phyloP scores from a whole-genome alignment of 352 stramenopile species.

The Phytophthora nicotianae region DNA sequence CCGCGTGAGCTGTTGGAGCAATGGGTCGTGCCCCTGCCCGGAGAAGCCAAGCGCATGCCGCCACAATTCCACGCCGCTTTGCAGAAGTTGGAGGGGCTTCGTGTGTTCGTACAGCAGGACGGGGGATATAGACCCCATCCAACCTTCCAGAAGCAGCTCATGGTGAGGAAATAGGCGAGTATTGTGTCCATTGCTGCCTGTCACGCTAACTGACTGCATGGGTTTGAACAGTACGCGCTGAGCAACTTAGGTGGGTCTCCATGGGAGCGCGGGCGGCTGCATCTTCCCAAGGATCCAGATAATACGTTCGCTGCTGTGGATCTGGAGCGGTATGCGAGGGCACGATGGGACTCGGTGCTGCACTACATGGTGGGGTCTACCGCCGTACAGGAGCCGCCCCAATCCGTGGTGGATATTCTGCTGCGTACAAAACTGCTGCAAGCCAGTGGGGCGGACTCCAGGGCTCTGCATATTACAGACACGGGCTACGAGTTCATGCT shows the following conservation, averaged over 20 bases:
- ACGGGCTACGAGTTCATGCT: constrained; percentile 93
- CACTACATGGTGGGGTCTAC: constrained; percentile 83
- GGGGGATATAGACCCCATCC: constrained; percentile 51
- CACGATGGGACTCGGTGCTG: constrained; percentile 71
- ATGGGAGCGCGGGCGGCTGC: constrained; percentile 63
- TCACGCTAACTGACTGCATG: constrained; percentile 2
- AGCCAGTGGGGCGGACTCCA: constrained; percentile 54
- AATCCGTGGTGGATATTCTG: constrained; percentile 77
- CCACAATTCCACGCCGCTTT: constrained; percentile 59
- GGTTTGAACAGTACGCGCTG: constrained; percentile 52
- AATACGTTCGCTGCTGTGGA: constrained; percentile 53
- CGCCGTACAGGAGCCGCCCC: constrained; percentile 62
- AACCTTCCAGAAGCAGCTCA: constrained; percentile 68
- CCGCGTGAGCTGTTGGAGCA: constrained; percentile 58
- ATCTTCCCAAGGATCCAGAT: constrained; percentile 50
- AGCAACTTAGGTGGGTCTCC: constrained; percentile 75
- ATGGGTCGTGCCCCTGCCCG: constrained; percentile 66
- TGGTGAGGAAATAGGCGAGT: constrained; percentile 32
- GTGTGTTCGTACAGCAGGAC: constrained; percentile 61
- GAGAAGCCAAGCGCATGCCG: constrained; percentile 42
- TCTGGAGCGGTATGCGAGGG: constrained; percentile 64
- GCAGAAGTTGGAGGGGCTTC: constrained; percentile 58
- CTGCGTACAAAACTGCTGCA: constrained; percentile 76
- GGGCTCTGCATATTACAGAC: constrained; percentile 85
- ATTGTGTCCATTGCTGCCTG: no score